Conservation (phyloP, 1,284 basidiomycete species). For the Anthracocystis panici-leucophaei region DNA sequence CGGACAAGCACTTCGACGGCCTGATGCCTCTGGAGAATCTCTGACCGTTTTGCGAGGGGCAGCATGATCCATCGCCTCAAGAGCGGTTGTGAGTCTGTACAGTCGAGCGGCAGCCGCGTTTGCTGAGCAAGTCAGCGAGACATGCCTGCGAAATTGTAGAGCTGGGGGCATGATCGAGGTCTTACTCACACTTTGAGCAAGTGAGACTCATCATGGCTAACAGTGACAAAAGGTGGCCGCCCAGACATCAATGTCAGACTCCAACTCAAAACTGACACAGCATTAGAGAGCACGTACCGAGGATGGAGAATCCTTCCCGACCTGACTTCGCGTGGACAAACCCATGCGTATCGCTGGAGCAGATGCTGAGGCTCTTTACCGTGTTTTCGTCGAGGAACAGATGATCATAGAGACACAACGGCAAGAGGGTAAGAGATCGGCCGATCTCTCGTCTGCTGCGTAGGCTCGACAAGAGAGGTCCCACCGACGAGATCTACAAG, state of each 20-base stretch:
- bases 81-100: conserved; percentile 26
- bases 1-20: conserved; percentile 39
- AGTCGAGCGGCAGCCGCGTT: not conserved
- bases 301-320: conserved; percentile 39
- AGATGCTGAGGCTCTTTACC: conserved; percentile 42
- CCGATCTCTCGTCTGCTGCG: conserved; percentile 24
- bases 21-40: conserved; percentile 36
- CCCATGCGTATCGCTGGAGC: conserved; percentile 32
- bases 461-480: conserved; percentile 34
- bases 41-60: conserved; percentile 22
- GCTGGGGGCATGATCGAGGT: no score
- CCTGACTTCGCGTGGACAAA: conserved; percentile 39
- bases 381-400: conserved; percentile 49
- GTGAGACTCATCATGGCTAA: conserved; percentile 35
- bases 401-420: conserved; percentile 30
- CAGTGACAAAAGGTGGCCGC: not conserved
- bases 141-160: no score
- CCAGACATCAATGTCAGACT: not conserved
- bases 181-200: conserved; percentile 30
- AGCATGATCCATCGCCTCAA: conserved; percentile 46
- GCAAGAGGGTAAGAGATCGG: conserved; percentile 16
- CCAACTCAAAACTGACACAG: not conserved
- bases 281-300: conserved; percentile 18
- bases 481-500: conserved; percentile 24
- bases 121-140: not conserved